Evolutionary conservation across 176 grass and related monocot species (phyloP), one percentile per base, ranked within the genome.

Genomic region (Rhipidocladum racemiflorum): DNA sequence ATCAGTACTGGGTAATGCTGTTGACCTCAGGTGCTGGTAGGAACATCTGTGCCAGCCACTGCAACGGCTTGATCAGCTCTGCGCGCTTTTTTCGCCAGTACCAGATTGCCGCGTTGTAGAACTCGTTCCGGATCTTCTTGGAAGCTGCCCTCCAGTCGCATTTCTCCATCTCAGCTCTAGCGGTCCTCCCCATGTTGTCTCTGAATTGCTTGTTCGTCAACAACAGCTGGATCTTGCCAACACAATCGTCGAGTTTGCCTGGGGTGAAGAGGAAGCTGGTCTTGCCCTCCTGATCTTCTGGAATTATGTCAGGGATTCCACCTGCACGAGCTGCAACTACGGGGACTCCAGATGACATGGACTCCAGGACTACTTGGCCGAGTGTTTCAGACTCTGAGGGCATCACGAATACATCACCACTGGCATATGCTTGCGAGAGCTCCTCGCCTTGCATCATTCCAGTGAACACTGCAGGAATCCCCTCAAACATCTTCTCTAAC

Each of bases 321-420:
- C 95, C 95, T 0, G 95, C 92, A 12, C 88, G 95, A 46, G 83
- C 95, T 0, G 90, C 92, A 0, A 98, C 90, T 0, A 95, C 96
- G 0, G 96, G 92, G 23, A 97, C 88, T 6, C 90, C 96, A 0
- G 96, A 98, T 2, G 96, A 91, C 96, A 98, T 98, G 53, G 96
- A 91, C 87, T 98, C 96, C 7, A 95, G 76, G 65, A 98, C 91
- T 7, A 98, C 96, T 38, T 90, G 89, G 6, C 96, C 96, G 0
- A 98, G 96, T 0, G 92, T 98, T 55, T 98, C 96, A 0, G 95
- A 98, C 44, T 98, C 96, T 0, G 96, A 98, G 1, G 96, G 96
- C 96, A 98, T 98, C 85, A 98, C 56, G 45, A 98, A 98, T 6
- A 95, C 72, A 15, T 98, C 92, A 0, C 96, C 92, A 1, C 92